A percentile compares a stretch with the other conserved stretches of the same genome.
phyloP scores from a whole-genome alignment of 106 monocot genomes.

The Posidonia australis region DNA sequence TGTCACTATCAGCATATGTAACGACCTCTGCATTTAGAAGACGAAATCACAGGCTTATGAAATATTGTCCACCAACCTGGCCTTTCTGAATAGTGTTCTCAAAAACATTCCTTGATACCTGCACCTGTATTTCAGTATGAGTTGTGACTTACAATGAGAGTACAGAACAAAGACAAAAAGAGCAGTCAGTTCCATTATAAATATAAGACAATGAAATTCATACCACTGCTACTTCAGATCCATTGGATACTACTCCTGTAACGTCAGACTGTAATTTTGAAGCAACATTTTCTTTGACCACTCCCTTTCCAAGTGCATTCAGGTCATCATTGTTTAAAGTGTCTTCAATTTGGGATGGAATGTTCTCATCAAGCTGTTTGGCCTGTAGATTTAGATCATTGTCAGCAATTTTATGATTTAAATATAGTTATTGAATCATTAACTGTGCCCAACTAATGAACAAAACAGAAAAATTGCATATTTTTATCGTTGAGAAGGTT shows the following conservation, averaged over 20 bases:
- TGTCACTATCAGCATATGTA: not conserved
- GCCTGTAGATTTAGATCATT: slow-evolving; percentile 18
- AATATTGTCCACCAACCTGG: slow-evolving; percentile 5
- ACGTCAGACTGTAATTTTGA: slow-evolving; percentile 11
- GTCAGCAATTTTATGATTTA: not conserved
- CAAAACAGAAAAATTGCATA: not conserved
- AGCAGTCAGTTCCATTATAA: too few species aligned
- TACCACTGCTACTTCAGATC: slow-evolving; percentile 2
- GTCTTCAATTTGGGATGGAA: slow-evolving; percentile 20
- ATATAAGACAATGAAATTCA: not conserved
- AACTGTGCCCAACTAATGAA: too few species aligned
- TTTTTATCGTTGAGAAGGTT: not conserved
- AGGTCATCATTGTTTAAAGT: slow-evolving; percentile 2
- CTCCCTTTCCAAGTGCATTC: slow-evolving; percentile 2
- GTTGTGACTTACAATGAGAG: not conserved
- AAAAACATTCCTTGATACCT: not conserved
- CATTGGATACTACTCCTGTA: slow-evolving; percentile 6
- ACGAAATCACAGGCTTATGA: not conserved
- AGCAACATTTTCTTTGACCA: slow-evolving; percentile 9
- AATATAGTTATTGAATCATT: not conserved
- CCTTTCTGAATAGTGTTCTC: not conserved
- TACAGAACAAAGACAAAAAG: not conserved
- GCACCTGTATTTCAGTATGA: slow-evolving; percentile 1
- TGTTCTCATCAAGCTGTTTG: slow-evolving; percentile 31
- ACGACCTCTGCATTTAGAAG: not conserved